Conservation (phyloP, 805 yeast species). For the Myxozyma sirexii region DNA sequence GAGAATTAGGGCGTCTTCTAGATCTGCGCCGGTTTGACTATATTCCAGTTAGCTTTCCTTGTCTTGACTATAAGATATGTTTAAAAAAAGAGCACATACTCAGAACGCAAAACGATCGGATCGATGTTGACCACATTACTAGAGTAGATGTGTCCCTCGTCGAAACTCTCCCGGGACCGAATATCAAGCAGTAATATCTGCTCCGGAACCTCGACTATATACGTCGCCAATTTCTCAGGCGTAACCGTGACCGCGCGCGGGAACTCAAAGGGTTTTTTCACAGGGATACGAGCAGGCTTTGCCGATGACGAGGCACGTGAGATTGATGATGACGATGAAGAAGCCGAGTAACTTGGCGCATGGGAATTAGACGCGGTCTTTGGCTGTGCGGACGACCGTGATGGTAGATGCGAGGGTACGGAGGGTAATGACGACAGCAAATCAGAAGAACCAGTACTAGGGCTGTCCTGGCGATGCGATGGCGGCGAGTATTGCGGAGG, state of each 20-base stretch:
- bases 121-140: constrained; percentile 71
- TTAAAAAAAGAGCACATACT: constrained; percentile 3
- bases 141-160: constrained; percentile 63
- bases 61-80: too few species aligned
- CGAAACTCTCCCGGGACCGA: constrained; percentile 62
- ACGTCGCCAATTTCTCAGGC: constrained; percentile 36
- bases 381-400: neutral
- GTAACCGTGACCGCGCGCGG: constrained; percentile 39
- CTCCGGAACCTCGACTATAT: constrained; percentile 36
- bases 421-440: constrained; percentile 4
- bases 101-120: constrained; percentile 59
- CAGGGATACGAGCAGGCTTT: neutral
- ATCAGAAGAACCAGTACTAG: neutral
- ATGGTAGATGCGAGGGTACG: neutral
- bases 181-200: constrained; percentile 69
- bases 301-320: neutral
- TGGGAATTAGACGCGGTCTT: neutral
- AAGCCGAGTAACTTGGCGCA: neutral
- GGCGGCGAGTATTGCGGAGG: neutral
- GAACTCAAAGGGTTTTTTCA: constrained; percentile 24
- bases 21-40: constrained; percentile 60
- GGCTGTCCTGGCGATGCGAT: neutral
- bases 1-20: constrained; percentile 63
- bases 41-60: neutral
- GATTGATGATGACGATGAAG: neutral